These are phyloP conservation scores for barley (Hordeum vulgare) DNA, from an alignment of 176 grass and related monocot genomes.

Conservation along the genomic window DNA sequence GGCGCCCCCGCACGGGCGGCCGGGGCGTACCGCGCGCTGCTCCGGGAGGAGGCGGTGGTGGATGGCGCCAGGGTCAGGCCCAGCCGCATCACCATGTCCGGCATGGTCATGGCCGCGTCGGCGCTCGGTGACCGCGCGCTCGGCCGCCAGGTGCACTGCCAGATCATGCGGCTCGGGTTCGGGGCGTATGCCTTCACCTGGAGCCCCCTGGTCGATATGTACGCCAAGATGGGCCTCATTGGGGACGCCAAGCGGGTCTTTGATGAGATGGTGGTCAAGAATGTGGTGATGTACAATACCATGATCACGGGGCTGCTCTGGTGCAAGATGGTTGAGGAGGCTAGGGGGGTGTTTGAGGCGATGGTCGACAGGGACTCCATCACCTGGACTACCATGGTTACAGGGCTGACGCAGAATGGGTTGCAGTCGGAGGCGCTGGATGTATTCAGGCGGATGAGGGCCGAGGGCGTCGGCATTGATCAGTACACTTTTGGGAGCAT, in stretches of 20 bases:
- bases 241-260: slow-evolving; percentile 43
- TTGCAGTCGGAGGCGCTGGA: slow-evolving; percentile 38
- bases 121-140: slow-evolving; percentile 12
- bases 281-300: slow-evolving; percentile 48
- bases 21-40: slow-evolving; percentile 11
- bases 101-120: slow-evolving; percentile 38
- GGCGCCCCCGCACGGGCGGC: not conserved
- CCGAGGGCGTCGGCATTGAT: slow-evolving; percentile 31
- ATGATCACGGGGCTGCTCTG: slow-evolving; percentile 50
- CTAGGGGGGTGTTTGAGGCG: slow-evolving; percentile 24
- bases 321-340: slow-evolving; percentile 37
- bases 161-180: slow-evolving; percentile 39
- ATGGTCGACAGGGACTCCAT: slow-evolving; percentile 12
- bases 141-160: slow-evolving; percentile 52
- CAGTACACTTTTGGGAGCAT: slow-evolving; percentile 63
- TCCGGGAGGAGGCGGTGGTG: slow-evolving; percentile 10
- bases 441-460: slow-evolving; percentile 52
- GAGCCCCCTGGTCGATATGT: slow-evolving; percentile 53
- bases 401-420: slow-evolving; percentile 51
- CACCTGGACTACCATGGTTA: slow-evolving; percentile 59
- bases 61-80: slow-evolving; percentile 6
- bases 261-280: slow-evolving; percentile 28
- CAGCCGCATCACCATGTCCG: slow-evolving; percentile 47
- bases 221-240: slow-evolving; percentile 38
- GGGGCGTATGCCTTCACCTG: slow-evolving; percentile 36